Percentiles rank a stretch among this genome's conserved stretches.
Conservation (phyloP, 1,139 yeast species). For the Pichia sp. region DNA sequence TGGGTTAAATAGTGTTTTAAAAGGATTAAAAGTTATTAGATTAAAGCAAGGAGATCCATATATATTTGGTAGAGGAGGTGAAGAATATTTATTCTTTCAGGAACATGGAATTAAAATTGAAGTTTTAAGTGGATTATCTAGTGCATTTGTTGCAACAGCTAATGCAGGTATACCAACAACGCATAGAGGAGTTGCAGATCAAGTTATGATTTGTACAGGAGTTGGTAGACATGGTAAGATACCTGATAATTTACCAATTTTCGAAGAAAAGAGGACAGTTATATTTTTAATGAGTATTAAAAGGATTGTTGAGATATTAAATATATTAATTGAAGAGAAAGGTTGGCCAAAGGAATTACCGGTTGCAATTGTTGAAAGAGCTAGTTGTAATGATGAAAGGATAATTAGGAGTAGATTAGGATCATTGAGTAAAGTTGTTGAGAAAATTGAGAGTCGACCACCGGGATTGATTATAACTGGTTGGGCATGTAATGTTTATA, state of each 20-base stretch:
- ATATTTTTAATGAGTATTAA: conserved; percentile 89
- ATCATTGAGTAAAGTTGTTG: conserved; percentile 64
- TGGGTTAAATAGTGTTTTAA: conserved; percentile 56
- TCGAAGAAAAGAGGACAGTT: conserved; percentile 65
- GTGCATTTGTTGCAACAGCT: conserved; percentile 89
- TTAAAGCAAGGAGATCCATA: conserved; percentile 97
- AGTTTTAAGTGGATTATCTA: conserved; percentile 84
- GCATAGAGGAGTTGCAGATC: conserved; percentile 88
- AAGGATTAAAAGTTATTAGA: conserved; percentile 76
- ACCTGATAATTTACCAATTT: conserved; percentile 67
- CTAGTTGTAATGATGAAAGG: conserved; percentile 90
- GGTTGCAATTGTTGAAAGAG: conserved; percentile 81
- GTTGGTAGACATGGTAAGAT: conserved; percentile 84
- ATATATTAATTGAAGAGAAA: conserved; percentile 40
- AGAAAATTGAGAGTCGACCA: conserved; percentile 81
- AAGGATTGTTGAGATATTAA: conserved; percentile 62
- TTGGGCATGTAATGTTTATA: conserved; percentile 60
- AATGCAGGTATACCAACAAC: conserved; percentile 83
- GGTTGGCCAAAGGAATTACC: conserved; percentile 71
- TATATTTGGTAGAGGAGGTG: conserved; percentile 96
- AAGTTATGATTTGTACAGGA: conserved; percentile 88
- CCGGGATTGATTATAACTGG: conserved; percentile 90
- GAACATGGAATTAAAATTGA: conserved; percentile 60
- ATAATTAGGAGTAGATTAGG: conserved; percentile 66
- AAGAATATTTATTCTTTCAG: conserved; percentile 67